These are phyloP conservation scores for Linum tenue DNA, from an alignment of 345 rosid genomes.

Conservation along the genomic window DNA sequence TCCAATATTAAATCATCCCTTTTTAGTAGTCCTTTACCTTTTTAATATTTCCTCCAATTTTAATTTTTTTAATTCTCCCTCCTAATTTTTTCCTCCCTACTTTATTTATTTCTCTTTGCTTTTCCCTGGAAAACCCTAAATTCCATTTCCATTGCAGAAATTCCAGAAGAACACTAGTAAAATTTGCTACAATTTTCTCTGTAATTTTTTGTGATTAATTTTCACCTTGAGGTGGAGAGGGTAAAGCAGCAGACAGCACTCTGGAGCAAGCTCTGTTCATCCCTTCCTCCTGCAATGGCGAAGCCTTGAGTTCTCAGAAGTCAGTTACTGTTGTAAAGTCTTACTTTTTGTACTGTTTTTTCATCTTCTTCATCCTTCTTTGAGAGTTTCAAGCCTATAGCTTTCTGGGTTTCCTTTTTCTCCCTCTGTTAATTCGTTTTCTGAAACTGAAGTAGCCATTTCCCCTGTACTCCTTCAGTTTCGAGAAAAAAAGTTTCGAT, in stretches of 20 bases:
- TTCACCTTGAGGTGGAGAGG: slow-evolving; percentile 12
- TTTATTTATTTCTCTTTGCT: slow-evolving; percentile 35
- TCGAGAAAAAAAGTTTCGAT: slow-evolving; percentile 18
- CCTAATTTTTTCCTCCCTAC: slow-evolving; percentile 11
- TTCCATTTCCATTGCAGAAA: slow-evolving; percentile 21
- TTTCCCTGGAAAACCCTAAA: slow-evolving; percentile 65
- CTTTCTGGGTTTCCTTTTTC: slow-evolving; percentile 1
- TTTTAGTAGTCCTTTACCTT: not conserved
- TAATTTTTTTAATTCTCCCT: slow-evolving; percentile 7
- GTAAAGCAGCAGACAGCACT: slow-evolving; percentile 16
- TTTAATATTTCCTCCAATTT: slow-evolving; percentile 7
- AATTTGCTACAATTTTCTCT: slow-evolving; percentile 18
- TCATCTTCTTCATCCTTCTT: slow-evolving; percentile 8
- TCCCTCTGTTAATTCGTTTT: not conserved
- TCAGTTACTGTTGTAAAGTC: not conserved
- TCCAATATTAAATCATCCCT: slow-evolving; percentile 4
- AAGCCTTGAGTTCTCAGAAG: slow-evolving; percentile 18
- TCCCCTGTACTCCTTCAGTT: slow-evolving; percentile 11
- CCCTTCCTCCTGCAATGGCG: slow-evolving; percentile 32
- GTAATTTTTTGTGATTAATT: slow-evolving; percentile 32
- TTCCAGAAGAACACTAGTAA: slow-evolving; percentile 22
- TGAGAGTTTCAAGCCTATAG: slow-evolving; percentile 10
- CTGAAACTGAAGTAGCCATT: slow-evolving; percentile 7
- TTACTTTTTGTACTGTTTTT: not conserved
- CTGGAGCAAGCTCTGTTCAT: slow-evolving; percentile 28